phyloP scores from a whole-genome alignment of 1,284 basidiomycete genomes.

The Wallemia hederae region DNA sequence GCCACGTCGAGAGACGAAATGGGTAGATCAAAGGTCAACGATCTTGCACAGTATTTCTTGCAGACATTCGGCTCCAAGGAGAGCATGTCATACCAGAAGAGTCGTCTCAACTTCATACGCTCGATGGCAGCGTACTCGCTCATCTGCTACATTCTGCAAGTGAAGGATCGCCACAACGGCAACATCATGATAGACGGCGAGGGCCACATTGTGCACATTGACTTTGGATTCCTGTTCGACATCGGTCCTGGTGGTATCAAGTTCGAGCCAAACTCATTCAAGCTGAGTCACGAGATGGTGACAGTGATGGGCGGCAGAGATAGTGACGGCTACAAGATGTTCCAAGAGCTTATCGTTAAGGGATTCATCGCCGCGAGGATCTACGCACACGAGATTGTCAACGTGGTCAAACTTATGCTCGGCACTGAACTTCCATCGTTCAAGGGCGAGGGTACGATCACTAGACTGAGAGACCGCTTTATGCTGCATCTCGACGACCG shows the following conservation, averaged over 20 bases:
- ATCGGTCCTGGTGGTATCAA: conserved; percentile 73
- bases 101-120: conserved; percentile 85
- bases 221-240: conserved; percentile 95
- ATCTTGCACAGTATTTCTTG: conserved; percentile 79
- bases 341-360: conserved; percentile 79
- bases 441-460: conserved; percentile 80
- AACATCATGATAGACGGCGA: conserved; percentile 98
- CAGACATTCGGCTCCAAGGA: conserved; percentile 77
- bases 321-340: conserved; percentile 74
- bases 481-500: conserved; percentile 52
- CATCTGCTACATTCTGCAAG: conserved; percentile 91
- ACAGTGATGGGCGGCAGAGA: conserved; percentile 81
- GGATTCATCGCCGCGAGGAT: conserved; percentile 85
- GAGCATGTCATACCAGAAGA: conserved; percentile 65
- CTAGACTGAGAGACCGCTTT: conserved; percentile 61
- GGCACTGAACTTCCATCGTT: conserved; percentile 82
- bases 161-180: conserved; percentile 92
- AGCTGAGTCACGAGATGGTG: conserved; percentile 94
- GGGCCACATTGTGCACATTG: conserved; percentile 83
- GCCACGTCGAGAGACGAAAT: conserved; percentile 96
- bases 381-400: conserved; percentile 62
- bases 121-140: conserved; percentile 98
- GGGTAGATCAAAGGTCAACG: conserved; percentile 94
- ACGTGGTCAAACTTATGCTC: conserved; percentile 73
- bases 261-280: conserved; percentile 92